Base-by-base conservation (phyloP, 2,329 filamentous ascomycete genomes). In the Fusarium denticulatum region DNA sequence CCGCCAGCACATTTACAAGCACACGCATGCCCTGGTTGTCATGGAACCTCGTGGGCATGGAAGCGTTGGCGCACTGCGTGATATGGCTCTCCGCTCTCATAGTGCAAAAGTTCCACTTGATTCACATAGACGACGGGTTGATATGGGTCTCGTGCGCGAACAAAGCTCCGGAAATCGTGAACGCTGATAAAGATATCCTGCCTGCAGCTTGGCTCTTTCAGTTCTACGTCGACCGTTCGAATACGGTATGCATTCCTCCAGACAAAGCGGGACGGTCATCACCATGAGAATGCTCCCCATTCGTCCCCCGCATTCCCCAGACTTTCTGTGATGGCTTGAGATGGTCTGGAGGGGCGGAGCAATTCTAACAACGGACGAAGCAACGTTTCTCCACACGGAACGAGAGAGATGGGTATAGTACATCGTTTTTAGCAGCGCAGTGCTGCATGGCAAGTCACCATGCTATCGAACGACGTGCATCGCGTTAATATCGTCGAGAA, bases 281-380 rank as follows among this genome's bases (percentile, higher is more conserved):
- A 30, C 28, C 15, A 52, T 34, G 53, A 60, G 24, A 46, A 69
- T 60, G 30, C 32, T 56, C 53, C 64, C 58, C 40, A 62, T 64
- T 62, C 60, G 67, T 59, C 55, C 71, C 71, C 71, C 71, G 50
- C 71, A 74, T 74, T 73, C 71, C 71, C 71, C 71, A 72, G 71
- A 74, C 67, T 72, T 62, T 62, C 57, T 10, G 57, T 61, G 59
- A 64, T 70, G 53, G 45, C 62, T 67, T 53, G 53, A 46, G 61
- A 43, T 56, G 36, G 28, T 24, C 45, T 61, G 39, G 32, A 61
- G 43, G 43, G 47, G 69, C 64, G 65, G 58, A 69, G 58, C 56
- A 53, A 50, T 69, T 30, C 40, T 28, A 64, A 30, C 45, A 49
- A 60, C 36, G 50, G 26, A 53, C 20, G 30, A 63, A 50, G 39